Evolutionary conservation across 805 yeast genomes (phyloP), one percentile per base, ranked within the genome.

Genomic region (Starmerella lactis-condensi): DNA sequence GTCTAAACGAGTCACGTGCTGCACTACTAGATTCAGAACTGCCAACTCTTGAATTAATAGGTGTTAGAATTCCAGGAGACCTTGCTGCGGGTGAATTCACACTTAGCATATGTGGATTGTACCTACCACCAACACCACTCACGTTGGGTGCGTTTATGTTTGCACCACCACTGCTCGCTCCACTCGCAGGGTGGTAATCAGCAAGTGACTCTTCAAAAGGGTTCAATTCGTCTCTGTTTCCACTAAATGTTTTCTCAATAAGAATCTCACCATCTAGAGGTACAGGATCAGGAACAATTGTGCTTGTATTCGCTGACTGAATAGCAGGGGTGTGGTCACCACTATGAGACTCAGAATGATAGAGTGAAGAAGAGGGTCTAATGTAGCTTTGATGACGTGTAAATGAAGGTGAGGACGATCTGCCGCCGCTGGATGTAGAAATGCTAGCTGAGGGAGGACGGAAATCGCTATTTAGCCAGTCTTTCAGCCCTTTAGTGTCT

Each of bases 381-480:
- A 3, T 15, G 26, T 13, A 22, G 5, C 5, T 20, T 25, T 26
- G 24, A 5, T 10, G n/a, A 20, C 12, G n/a, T 9, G 11, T 15
- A 12, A 10, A 11, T 24, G 26, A 8, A 6, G 9, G 16, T 19
- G 15, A n/a, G 6, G 28, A 26, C 5, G 31, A 29, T 15, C 26
- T 14, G 5, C n/a, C 21, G 12, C 20, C 18, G 20, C 26, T 14
- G 12, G 6, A n/a, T n/a, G 22, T 22, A 2, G n/a, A 26, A 16
- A 25, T 11, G 5, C 26, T 23, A 19, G 14, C 25, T 2, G 14
- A 13, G 5, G 8, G 7, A 21, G 2, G 18, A 22, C 16, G 31
- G 23, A 10, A 22, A 9, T 22, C 21, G 22, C 12, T 28, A 24
- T 5, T 17, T 2, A 40, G 36, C 45, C 45, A 41, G 15, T 23